A percentile compares a stretch with the other conserved stretches of the same genome.
Conservation (phyloP, 1,139 yeast genomes). For the Protomyces inouyei region DNA sequence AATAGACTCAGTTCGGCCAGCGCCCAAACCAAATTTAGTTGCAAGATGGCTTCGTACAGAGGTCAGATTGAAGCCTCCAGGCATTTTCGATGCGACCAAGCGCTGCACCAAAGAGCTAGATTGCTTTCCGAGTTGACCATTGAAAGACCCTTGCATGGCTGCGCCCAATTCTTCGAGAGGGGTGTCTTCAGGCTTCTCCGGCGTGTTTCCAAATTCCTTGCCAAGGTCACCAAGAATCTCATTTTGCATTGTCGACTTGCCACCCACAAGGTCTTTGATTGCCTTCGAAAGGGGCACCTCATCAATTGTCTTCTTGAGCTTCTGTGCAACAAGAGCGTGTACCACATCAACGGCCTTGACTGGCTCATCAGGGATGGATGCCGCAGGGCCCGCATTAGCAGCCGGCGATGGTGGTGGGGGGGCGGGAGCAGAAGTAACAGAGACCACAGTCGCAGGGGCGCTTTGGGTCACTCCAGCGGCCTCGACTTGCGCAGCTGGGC, state of each 20-base stretch:
- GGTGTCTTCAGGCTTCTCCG: slow-evolving; percentile 97
- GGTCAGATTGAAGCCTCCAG: slow-evolving; percentile 95
- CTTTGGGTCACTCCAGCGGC: slow-evolving; percentile 35
- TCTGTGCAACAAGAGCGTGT: slow-evolving; percentile 90
- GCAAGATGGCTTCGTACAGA: slow-evolving; percentile 86
- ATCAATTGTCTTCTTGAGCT: slow-evolving; percentile 83
- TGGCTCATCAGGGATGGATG: slow-evolving; percentile 81
- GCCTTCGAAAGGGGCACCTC: slow-evolving; percentile 86
- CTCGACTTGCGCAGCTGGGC: slow-evolving; percentile 41
- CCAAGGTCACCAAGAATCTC: slow-evolving; percentile 98
- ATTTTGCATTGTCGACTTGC: slow-evolving; percentile 96
- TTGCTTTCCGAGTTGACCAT: slow-evolving; percentile 88
- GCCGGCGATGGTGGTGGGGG: slow-evolving; percentile 58
- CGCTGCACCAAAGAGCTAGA: slow-evolving; percentile 83
- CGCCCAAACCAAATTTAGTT: slow-evolving; percentile 82
- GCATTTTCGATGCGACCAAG: slow-evolving; percentile 94
- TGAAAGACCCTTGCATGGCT: slow-evolving; percentile 82
- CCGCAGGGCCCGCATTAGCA: slow-evolving; percentile 68
- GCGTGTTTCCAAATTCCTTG: slow-evolving; percentile 94
- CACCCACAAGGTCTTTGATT: slow-evolving; percentile 93
- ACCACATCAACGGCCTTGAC: slow-evolving; percentile 75
- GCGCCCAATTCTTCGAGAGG: slow-evolving; percentile 95
- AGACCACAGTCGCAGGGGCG: slow-evolving; percentile 38
- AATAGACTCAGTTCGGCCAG: slow-evolving; percentile 91
- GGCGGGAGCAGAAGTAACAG: slow-evolving; percentile 43